Base-by-base conservation (phyloP, 352 stramenopile species). In the Pythium folliculosum region DNA sequence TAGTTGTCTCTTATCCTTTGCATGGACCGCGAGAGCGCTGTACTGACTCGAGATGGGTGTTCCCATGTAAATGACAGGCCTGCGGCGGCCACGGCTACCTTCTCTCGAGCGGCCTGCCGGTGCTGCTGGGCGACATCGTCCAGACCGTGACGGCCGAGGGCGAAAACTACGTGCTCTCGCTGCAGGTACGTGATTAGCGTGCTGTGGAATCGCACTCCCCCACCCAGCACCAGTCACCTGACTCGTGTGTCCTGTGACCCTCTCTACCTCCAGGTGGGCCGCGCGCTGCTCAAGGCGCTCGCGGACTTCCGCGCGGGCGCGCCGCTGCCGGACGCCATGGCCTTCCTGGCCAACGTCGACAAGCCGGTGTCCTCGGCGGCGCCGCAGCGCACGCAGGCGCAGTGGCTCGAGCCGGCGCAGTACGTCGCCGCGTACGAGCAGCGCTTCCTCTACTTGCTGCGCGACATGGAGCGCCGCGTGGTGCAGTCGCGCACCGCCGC, bases 141-240 rank as follows among this genome's bases (percentile, higher is more conserved):
- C 93, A 98, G 70, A 96, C 89, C 49, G 96, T 97, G 53, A 99
- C 96, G 1, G 95, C 97, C n/a, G 96, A 98, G 74, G 96, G 96
- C 44, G 96, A 99, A 67, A 99, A 98, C 78, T 94, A 97, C 58
- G 97, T 99, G 70, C 77, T 99, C 21, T 91, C 92, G 17, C 90
- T 98, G 65, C 63, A 70, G 49, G 60, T 55, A n/a, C n/a, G n/a
- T n/a, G n/a, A n/a, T n/a, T n/a, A n/a, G n/a, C n/a, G n/a, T n/a
- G n/a, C n/a, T n/a, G n/a, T n/a, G n/a, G n/a, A n/a, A n/a, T n/a
- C n/a, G n/a, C n/a, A n/a, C n/a, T n/a, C n/a, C n/a, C n/a, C n/a
- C n/a, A n/a, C n/a, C n/a, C n/a, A n/a, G n/a, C n/a, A n/a, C n/a
- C n/a, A n/a, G n/a, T n/a, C n/a, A n/a, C n/a, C n/a, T n/a, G n/a